Base-by-base conservation (phyloP, 2,329 filamentous ascomycete species). In the Penicillium olsonii region DNA sequence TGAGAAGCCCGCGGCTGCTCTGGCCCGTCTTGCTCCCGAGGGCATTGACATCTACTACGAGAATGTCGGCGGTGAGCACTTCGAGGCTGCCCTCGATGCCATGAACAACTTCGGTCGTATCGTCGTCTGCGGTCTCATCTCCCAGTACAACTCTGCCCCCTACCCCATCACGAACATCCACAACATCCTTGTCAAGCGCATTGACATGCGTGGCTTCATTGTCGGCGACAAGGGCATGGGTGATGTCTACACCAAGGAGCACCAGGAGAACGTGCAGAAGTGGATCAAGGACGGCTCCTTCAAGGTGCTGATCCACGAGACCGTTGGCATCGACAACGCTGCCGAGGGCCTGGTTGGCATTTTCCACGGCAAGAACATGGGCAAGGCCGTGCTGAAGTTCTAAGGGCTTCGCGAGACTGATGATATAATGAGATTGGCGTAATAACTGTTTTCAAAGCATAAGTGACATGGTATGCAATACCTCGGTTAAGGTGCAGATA, bases 1-100 rank as follows among this genome's bases (percentile, higher is more conserved):
- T 59, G 88, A 94, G 75, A 82, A 80, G 59, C 80, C 88, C 0
- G 65, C 72, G 1, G 85, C 86, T 10, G 89, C 88, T 0, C 77
- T 95, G 48, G 71, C 77, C 56, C 79, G 87, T 50, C 78, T 94
- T 15, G 87, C 87, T 0, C 88, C 89, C 0, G 71, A 90, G 11
- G 90, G 89, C 4, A 80, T 95, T 54, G 89, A 95, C 64, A 90
- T 91, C 66, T 90, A 90, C 75, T 92, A 86, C 64, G 88, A 91
- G 71, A 91, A 90, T 59, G 87, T 88, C 6, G 88, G 88, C 17
- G 88, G 87, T 33, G 86, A 88, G 69, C 84, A 88, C 55, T 77
- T 90, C 44, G 84, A 88, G 57, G 85, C 85, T 33, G 84, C 85
- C 0, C 70, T 91, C 40, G 75, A 79, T 20, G 74, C 76, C 43